Percentiles rank a stretch among this genome's conserved stretches.
These are phyloP conservation scores for Dissophora ornata DNA, from an alignment of 192 early-diverging fungal species.

Conservation along the genomic window DNA sequence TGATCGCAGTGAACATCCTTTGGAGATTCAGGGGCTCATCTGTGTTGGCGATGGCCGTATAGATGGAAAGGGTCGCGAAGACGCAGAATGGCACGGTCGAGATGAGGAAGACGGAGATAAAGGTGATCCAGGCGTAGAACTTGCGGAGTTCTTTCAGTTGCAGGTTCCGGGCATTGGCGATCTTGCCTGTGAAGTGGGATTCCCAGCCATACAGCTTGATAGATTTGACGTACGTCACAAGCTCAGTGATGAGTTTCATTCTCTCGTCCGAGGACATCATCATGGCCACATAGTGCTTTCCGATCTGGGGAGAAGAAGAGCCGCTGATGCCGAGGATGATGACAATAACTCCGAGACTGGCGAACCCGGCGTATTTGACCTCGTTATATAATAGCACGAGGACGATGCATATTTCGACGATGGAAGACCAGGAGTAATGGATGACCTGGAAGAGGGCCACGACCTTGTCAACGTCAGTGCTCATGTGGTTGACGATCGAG, in stretches of 20 bases:
- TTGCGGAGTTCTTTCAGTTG: conserved; percentile 45
- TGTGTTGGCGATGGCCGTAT: conserved; percentile 17
- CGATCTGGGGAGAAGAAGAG: neutral
- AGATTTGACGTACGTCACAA: conserved; percentile 71
- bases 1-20: conserved; percentile 77
- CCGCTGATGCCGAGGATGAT: conserved; percentile 5
- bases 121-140: conserved; percentile 63
- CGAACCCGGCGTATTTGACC: conserved; percentile 38
- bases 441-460: conserved; percentile 9
- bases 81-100: conserved; percentile 48
- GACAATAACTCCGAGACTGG: conserved; percentile 16
- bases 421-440: conserved; percentile 34
- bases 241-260: conserved; percentile 76
- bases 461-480: conserved; percentile 52
- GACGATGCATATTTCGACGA: conserved; percentile 27
- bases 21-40: conserved; percentile 61
- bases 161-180: conserved; percentile 28
- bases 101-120: conserved; percentile 16
- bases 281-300: conserved; percentile 1
- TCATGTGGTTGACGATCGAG: conserved; percentile 70
- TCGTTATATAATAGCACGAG: conserved; percentile 25
- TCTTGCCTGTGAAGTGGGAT: conserved; percentile 42
- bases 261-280: conserved; percentile 61
- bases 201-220: conserved; percentile 84
- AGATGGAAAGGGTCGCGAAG: conserved; percentile 53